Base-by-base conservation (phyloP, 2,329 filamentous ascomycete genomes). In the Cladophialophora psammophila region DNA sequence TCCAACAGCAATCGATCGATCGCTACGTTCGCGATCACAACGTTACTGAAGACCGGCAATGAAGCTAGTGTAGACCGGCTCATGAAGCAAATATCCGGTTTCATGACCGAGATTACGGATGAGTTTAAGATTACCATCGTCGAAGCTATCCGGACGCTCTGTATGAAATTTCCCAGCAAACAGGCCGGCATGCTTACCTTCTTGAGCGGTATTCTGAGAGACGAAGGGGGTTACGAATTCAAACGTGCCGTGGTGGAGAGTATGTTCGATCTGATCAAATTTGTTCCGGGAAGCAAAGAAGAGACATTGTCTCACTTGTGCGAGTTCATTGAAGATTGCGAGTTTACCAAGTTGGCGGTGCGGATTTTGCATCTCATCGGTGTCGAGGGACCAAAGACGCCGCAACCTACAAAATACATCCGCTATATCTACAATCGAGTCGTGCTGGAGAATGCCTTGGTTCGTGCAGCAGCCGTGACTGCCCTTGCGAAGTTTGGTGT, bases 71-170 rank as follows among this genome's bases (percentile, higher is more conserved):
- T 99, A 53, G 95, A 99, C 78, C 90, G 95, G 62, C 82, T 99
- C 72, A 97, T 99, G 93, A 97, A 97, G 86, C 94, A 98, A 79
- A 98, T 99, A 70, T 93, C 93, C 31, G 91, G 91, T 45, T 97
- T 99, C 83, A 98, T 99, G 95, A 92, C 94, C 4, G 95, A 98
- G 80, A 98, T 98, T 72, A 97, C 94, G 6, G 95, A 99, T 77
- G 95, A 99, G 80, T 99, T 99, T 86, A 99, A 98, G 85, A 97
- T 99, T 73, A 99, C 95, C n/a, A 97, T 99, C 75, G 94, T 99
- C 52, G 95, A 99, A 80, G 95, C 95, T 50, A 97, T 99, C 76
- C 91, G 95, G 68, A 98, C 95, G 3, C 83, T 99, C 48, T 98
- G 94, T 78, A 85, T 99, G 74, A 99, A 99, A 82, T 99, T 99